phyloP scores from a whole-genome alignment of 2,329 filamentous ascomycete genomes.

The Talaromyces sp. region DNA sequence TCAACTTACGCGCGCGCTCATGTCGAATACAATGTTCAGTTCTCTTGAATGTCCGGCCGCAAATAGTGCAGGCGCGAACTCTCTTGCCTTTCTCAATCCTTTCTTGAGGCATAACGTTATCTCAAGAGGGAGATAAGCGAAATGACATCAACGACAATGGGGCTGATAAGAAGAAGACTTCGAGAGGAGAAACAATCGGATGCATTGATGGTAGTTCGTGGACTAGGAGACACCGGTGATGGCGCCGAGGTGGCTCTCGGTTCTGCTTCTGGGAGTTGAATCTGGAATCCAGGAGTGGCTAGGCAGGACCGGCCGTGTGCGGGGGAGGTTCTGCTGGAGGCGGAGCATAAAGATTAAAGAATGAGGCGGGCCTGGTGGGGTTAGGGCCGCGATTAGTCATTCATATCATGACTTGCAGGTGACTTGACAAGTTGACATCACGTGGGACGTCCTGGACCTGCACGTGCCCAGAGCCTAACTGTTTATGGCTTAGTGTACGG shows the following conservation, averaged over 20 bases:
- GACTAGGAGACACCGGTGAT: not conserved
- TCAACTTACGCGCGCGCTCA: slow-evolving; percentile 27
- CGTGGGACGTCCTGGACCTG: not conserved
- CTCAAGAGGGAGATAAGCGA: not conserved
- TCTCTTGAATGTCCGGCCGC: slow-evolving; percentile 29
- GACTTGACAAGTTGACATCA: not conserved
- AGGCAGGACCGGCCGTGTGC: slow-evolving; percentile 4
- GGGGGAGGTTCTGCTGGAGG: slow-evolving; percentile 9
- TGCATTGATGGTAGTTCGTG: not conserved
- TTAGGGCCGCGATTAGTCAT: not conserved
- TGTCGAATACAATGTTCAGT: slow-evolving; percentile 33
- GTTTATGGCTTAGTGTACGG: not conserved
- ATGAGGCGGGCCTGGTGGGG: not conserved
- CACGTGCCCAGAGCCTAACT: not conserved
- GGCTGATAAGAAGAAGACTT: not conserved
- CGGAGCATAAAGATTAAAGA: slow-evolving; percentile 1
- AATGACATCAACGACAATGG: not conserved
- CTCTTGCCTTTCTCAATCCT: slow-evolving; percentile 16
- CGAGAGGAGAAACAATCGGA: not conserved
- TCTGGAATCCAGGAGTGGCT: slow-evolving; percentile 3
- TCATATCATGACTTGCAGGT: slow-evolving; percentile 1
- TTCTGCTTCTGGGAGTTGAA: not conserved
- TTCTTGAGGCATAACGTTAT: slow-evolving; percentile 13
- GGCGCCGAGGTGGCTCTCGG: slow-evolving; percentile 2
- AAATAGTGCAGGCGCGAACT: slow-evolving; percentile 24